phyloP scores from a whole-genome alignment of 805 yeast genomes.

The Starmera pachycereana region DNA sequence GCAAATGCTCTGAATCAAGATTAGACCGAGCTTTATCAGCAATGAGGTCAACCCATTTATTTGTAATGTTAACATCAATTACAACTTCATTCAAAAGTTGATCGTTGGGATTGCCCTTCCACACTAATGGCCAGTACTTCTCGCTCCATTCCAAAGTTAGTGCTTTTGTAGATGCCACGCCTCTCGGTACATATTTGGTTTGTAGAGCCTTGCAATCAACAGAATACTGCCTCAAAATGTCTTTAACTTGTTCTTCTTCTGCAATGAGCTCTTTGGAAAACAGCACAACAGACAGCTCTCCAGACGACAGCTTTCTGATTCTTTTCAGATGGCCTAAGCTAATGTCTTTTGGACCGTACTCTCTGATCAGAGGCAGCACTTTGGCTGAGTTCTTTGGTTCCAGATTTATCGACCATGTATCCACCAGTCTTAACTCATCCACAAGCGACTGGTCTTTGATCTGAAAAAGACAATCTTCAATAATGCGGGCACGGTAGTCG shows the following conservation, averaged over 20 bases:
- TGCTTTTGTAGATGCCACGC: constrained; percentile 66
- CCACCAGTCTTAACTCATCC: constrained; percentile 18
- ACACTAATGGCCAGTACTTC: constrained; percentile 75
- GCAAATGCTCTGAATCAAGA: constrained; percentile 18
- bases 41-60: constrained; percentile 20
- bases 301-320: constrained; percentile 27
- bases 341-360: constrained; percentile 16
- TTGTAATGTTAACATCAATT: constrained; percentile 37
- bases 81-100: constrained; percentile 51
- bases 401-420: constrained; percentile 41
- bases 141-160: constrained; percentile 54
- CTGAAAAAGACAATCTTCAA: constrained; percentile 37
- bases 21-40: constrained; percentile 18
- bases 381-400: constrained; percentile 23
- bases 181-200: constrained; percentile 37
- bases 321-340: constrained; percentile 41
- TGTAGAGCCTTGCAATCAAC: constrained; percentile 14
- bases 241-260: constrained; percentile 17
- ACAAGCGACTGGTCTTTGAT: constrained; percentile 20
- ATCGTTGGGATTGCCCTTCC: constrained; percentile 87
- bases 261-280: constrained; percentile 32
- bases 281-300: constrained; percentile 29
- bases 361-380: constrained; percentile 17
- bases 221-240: constrained; percentile 7
- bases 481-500: constrained; percentile 34